Conservation (phyloP, 78 protist species). For the Diacronema lutheri region DNA sequence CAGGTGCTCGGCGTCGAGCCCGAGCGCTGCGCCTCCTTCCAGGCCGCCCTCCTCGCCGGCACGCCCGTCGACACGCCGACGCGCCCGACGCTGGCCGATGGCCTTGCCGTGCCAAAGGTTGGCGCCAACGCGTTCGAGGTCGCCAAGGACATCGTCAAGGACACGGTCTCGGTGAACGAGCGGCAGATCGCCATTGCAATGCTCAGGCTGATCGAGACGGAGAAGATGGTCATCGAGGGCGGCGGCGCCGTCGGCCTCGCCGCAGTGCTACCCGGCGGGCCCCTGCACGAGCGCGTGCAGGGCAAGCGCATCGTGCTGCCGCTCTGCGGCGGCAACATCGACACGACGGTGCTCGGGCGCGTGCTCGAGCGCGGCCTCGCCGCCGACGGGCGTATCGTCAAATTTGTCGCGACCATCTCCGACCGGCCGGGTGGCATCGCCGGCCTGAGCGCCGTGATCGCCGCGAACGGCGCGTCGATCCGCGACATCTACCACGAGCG, state of each 20-base stretch:
- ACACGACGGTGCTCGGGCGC: conserved; percentile 58
- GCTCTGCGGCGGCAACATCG: conserved; percentile 80
- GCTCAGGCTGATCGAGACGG: conserved; percentile 57
- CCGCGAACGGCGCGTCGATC: conserved; percentile 41
- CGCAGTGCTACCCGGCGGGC: conserved; percentile 43
- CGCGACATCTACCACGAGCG: conserved; percentile 68
- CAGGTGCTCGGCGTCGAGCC: conserved; percentile 71
- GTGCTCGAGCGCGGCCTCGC: conserved; percentile 63
- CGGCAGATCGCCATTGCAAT: conserved; percentile 55
- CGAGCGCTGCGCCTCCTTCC: conserved; percentile 32
- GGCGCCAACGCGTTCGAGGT: conserved; percentile 48
- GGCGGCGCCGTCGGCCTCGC: conserved; percentile 62
- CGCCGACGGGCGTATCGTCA: conserved; percentile 47
- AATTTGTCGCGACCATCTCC: not conserved
- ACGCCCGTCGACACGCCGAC: conserved; percentile 21
- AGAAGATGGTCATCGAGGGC: conserved; percentile 56
- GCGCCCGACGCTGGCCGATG: conserved; percentile 72
- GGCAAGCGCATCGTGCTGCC: conserved; percentile 46
- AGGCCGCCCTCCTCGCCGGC: conserved; percentile 53
- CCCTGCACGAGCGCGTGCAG: conserved; percentile 1
- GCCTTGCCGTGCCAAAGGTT: conserved; percentile 64
- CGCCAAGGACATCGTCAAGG: conserved; percentile 33
- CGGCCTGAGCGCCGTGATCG: conserved; percentile 21
- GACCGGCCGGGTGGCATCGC: conserved; percentile 68
- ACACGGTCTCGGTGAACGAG: conserved; percentile 43